Percentiles rank a stretch among this genome's conserved stretches.
Evolutionary conservation across 768 basidiomycete species (phyloP).

Genomic region (Sarcodon sp.): DNA sequence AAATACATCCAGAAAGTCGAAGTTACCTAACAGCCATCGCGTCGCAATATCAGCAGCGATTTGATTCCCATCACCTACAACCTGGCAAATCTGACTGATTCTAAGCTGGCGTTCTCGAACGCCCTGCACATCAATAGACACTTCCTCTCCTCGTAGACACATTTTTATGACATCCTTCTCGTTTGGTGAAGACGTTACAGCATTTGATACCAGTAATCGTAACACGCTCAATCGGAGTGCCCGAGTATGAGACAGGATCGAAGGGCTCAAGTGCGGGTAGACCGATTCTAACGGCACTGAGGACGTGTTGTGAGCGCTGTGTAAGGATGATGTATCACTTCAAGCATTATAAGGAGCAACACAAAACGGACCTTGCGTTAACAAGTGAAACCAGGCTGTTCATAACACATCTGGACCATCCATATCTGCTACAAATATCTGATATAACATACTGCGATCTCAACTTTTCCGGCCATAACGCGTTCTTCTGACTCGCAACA

Average conservation of each 20-base stretch:
- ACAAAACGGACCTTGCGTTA: slow-evolving; percentile 28
- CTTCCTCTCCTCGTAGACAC: slow-evolving; percentile 73
- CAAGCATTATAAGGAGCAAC: background rate
- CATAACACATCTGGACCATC: slow-evolving; percentile 42
- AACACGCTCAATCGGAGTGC: slow-evolving; percentile 51
- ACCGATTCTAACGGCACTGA: slow-evolving; percentile 27
- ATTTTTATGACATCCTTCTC: slow-evolving; percentile 43
- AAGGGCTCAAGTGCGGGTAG: slow-evolving; percentile 36
- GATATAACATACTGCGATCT: slow-evolving; percentile 18
- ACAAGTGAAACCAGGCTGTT: slow-evolving; percentile 37
- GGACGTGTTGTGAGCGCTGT: background rate
- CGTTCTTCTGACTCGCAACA: slow-evolving; percentile 27
- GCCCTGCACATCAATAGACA: slow-evolving; percentile 64
- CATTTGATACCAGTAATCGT: slow-evolving; percentile 42
- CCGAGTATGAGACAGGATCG: slow-evolving; percentile 65
- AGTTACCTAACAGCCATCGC: slow-evolving; percentile 63
- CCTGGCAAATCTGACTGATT: slow-evolving; percentile 58
- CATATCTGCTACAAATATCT: slow-evolving; percentile 24
- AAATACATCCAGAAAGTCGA: background rate
- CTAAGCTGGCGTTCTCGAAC: slow-evolving; percentile 76
- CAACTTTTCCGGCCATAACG: slow-evolving; percentile 36
- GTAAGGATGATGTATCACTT: background rate
- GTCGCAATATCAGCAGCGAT: slow-evolving; percentile 49
- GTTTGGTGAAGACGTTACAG: slow-evolving; percentile 29
- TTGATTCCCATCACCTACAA: slow-evolving; percentile 41